Percentiles rank a stretch among this genome's conserved stretches.
These are phyloP conservation scores for Trichophyton mentagrophytes DNA, from an alignment of 2,329 filamentous ascomycete genomes.

Conservation along the genomic window DNA sequence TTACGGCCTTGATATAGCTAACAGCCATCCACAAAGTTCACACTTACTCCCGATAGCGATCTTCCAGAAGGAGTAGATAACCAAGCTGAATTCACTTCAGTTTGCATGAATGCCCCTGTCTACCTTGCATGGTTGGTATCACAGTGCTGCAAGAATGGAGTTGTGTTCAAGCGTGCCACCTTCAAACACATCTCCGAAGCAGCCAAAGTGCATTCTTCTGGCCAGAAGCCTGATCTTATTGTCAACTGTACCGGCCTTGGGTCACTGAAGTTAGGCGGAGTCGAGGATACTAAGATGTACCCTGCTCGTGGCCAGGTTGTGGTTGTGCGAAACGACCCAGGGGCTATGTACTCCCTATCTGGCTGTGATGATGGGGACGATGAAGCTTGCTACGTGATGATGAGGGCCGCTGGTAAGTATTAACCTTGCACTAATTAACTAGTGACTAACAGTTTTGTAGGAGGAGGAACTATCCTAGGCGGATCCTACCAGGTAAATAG, in stretches of 20 bases:
- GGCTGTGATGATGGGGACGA: slow-evolving; percentile 61
- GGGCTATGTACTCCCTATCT: slow-evolving; percentile 55
- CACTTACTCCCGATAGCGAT: slow-evolving; percentile 43
- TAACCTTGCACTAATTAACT: not conserved
- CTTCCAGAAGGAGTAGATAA: slow-evolving; percentile 55
- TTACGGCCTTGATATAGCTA: too few species aligned
- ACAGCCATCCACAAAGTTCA: slow-evolving; percentile 37
- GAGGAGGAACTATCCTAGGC: slow-evolving; percentile 77
- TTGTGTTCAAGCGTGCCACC: slow-evolving; percentile 50
- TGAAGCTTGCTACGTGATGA: slow-evolving; percentile 72
- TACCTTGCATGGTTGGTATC: slow-evolving; percentile 79
- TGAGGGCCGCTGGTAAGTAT: slow-evolving; percentile 44
- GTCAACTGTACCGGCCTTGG: slow-evolving; percentile 78
- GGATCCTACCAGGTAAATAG: slow-evolving; percentile 68
- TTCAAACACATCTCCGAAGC: slow-evolving; percentile 65
- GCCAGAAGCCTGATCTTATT: slow-evolving; percentile 50
- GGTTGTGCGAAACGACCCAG: slow-evolving; percentile 65
- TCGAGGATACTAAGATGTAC: slow-evolving; percentile 58
- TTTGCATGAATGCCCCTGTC: slow-evolving; percentile 82
- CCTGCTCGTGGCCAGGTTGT: slow-evolving; percentile 76
- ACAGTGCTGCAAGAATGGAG: slow-evolving; percentile 62
- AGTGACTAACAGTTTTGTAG: slow-evolving; percentile 15
- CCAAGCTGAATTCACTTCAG: slow-evolving; percentile 63
- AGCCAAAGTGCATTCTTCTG: slow-evolving; percentile 44
- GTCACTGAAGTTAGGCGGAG: slow-evolving; percentile 64